A percentile compares a stretch with the other conserved stretches of the same genome.
These are phyloP conservation scores for Diplodia seriata DNA, from an alignment of 2,329 filamentous ascomycete species.

Conservation along the genomic window DNA sequence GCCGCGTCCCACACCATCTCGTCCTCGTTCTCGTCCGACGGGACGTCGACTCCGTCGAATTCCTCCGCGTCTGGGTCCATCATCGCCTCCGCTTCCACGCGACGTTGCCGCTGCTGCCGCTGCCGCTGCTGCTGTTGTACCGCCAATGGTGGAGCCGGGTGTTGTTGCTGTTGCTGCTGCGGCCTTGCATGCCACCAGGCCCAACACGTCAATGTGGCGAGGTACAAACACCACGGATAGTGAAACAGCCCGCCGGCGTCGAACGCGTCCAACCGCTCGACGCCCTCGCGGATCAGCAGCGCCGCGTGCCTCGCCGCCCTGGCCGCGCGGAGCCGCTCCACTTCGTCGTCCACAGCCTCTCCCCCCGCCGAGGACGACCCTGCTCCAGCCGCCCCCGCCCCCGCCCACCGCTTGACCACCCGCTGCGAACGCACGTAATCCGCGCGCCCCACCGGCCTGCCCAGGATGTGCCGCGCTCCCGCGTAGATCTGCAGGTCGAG, in stretches of 20 bases:
- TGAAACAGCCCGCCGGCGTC: slow-evolving; percentile 64
- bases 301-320: slow-evolving; percentile 63
- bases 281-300: slow-evolving; percentile 58
- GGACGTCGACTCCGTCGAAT: slow-evolving; percentile 26
- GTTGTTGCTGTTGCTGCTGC: neutral
- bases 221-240: slow-evolving; percentile 67
- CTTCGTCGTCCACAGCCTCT: too few species aligned
- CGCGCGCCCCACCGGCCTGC: slow-evolving; percentile 58
- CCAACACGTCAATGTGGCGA: slow-evolving; percentile 66
- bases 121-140: neutral
- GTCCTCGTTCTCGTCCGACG: slow-evolving; percentile 44
- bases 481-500: slow-evolving; percentile 69
- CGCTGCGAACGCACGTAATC: slow-evolving; percentile 61
- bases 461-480: slow-evolving; percentile 65
- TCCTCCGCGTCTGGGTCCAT: slow-evolving; percentile 25
- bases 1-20: slow-evolving; percentile 60
- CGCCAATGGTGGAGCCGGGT: slow-evolving; percentile 11
- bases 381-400: slow-evolving; percentile 26
- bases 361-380: too few species aligned
- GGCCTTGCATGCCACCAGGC: slow-evolving; percentile 59
- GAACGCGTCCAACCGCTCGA: slow-evolving; percentile 58
- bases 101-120: neutral
- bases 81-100: neutral
- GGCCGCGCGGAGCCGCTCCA: slow-evolving; percentile 42
- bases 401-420: slow-evolving; percentile 60